Evolutionary conservation across 305 asterid genomes (phyloP).

Genomic region (Solanum hybrid): DNA sequence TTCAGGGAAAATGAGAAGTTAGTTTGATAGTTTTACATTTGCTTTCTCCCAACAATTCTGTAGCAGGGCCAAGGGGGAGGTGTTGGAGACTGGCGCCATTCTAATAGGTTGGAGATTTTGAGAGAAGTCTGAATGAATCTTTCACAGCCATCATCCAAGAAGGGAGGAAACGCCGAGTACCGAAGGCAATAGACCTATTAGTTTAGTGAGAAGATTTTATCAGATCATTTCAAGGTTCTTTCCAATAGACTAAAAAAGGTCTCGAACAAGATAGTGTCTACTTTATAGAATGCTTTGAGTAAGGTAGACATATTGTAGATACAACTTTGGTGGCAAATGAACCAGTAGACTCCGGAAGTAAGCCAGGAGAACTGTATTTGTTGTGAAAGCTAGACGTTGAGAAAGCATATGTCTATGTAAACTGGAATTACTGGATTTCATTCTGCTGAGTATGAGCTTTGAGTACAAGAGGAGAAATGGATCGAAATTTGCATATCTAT

Average conservation of each 20-base stretch:
- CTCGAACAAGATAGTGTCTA: not conserved
- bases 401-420: not conserved
- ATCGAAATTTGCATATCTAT: not conserved
- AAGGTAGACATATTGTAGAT: not conserved
- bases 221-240: not conserved
- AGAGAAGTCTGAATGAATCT: not conserved
- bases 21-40: not conserved
- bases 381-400: not conserved
- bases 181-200: not conserved
- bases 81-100: not conserved
- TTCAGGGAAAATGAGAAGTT: constrained; percentile 33
- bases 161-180: not conserved
- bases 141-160: not conserved
- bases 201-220: not conserved
- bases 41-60: not conserved
- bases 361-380: not conserved
- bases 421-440: not conserved
- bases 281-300: not conserved
- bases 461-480: not conserved
- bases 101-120: not conserved
- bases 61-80: not conserved
- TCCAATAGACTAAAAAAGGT: not conserved
- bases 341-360: not conserved
- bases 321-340: not conserved
- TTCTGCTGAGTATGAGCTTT: not conserved